Evolutionary conservation across 1,139 yeast genomes (phyloP), one percentile per base, ranked within the genome.

Genomic region (Waltiozyma sp.): DNA sequence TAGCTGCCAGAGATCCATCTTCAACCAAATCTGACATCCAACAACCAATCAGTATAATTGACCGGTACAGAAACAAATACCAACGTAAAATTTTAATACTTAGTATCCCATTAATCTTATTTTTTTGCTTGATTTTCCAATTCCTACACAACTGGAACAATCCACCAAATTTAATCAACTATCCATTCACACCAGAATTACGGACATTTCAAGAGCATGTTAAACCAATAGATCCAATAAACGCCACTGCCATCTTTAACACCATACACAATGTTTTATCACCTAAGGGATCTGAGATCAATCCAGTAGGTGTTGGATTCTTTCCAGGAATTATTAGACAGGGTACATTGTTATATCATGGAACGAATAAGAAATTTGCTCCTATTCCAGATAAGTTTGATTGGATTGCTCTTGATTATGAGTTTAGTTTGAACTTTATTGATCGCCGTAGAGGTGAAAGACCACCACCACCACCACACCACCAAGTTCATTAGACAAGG

Each of bases 321-420:
- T 66, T 75, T 37, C 80, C 82, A 0, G 81, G 77, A 1, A 67
- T 66, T 41, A 63, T 77, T 16, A 80, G 81, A 0, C 65, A 70
- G 35, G 79, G 78, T 5, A 74, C 80, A 0, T 53, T 71, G 35
- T 51, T 77, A 42, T 77, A 71, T 46, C 81, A 76, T 55, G 61
- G 75, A 0, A 66, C 67, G 10, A 56, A 58, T 3, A 43, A 53
- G 10, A 60, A 63, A 2, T 47, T 52, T 4, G 21, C 23, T 14
- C 37, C 34, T 6, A 51, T 73, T 9, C 80, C 80, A 1, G 49
- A 53, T 0, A 55, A 62, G 34, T 66, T 66, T 31, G 81, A 76
- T 53, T 76, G 82, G 81, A 59, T 73, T 9, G 82, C 81, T 2
- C 62, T 75, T 68, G 78, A 74, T 52, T 68, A 64, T 46, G 81